Evolutionary conservation across 768 basidiomycete species (phyloP).

Genomic region (Atractiella rhizophila): DNA sequence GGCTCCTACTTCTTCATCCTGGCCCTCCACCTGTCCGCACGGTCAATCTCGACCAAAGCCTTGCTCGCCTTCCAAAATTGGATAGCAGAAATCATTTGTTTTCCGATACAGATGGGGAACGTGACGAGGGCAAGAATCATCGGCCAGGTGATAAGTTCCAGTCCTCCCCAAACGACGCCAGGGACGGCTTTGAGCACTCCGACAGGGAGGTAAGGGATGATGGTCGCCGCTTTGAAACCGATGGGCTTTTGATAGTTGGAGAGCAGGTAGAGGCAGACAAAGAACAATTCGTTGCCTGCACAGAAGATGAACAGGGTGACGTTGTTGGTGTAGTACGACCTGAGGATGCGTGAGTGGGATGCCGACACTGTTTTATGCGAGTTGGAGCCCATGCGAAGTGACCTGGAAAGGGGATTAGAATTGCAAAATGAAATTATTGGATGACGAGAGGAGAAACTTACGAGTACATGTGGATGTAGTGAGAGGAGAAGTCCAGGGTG

Average conservation of each 20-base stretch:
- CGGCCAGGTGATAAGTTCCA: constrained; percentile 39
- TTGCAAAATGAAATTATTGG: not conserved
- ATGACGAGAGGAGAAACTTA: constrained; percentile 22
- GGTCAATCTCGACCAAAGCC: too few relatives aligned
- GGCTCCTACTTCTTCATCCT: too few relatives aligned
- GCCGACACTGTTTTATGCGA: constrained; percentile 82
- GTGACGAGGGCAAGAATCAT: constrained; percentile 39
- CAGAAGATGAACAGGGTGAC: constrained; percentile 83
- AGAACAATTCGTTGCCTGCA: constrained; percentile 85
- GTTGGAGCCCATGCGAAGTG: constrained; percentile 71
- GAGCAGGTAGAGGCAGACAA: constrained; percentile 64
- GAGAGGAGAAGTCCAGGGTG: constrained; percentile 85
- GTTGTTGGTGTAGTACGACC: constrained; percentile 77
- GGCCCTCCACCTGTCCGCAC: too few relatives aligned
- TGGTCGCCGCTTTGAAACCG: constrained; percentile 23
- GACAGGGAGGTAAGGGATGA: constrained; percentile 11
- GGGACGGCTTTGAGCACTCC: constrained; percentile 11
- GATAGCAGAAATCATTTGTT: constrained; percentile 82
- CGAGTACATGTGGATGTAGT: constrained; percentile 99
- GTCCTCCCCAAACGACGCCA: constrained; percentile 9
- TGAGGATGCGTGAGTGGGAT: constrained; percentile 74
- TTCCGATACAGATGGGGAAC: constrained; percentile 42
- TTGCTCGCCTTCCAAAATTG: constrained; percentile 89
- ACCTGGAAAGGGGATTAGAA: constrained; percentile 29
- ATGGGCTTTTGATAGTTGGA: constrained; percentile 56